These are phyloP conservation scores for Ceratocystis huliohia DNA, from an alignment of 2,329 filamentous ascomycete species.

Conservation along the genomic window DNA sequence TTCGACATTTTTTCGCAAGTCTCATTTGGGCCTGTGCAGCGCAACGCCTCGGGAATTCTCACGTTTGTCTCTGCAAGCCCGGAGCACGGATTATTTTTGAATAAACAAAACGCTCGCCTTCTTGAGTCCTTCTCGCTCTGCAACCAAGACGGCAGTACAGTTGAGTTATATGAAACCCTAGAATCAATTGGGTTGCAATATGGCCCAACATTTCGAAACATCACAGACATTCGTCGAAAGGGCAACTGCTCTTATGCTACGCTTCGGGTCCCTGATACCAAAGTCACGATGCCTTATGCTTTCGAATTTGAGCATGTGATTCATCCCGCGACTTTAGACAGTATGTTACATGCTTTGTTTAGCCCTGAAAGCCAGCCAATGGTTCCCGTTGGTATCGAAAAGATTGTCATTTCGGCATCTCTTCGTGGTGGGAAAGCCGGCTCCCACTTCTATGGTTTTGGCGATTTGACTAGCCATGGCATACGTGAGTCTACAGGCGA, in stretches of 20 bases:
- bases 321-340: conserved; percentile 46
- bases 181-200: conserved; percentile 42
- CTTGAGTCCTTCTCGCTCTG: neutral
- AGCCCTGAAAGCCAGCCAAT: conserved; percentile 35
- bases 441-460: conserved; percentile 32
- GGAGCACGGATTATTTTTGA: conserved; percentile 3
- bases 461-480: conserved; percentile 29
- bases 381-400: conserved; percentile 37
- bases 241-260: conserved; percentile 29
- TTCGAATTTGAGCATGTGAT: conserved; percentile 44
- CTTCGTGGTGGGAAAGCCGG: conserved; percentile 27
- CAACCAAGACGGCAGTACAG: conserved; percentile 6
- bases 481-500: conserved; percentile 32
- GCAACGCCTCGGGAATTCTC: conserved; percentile 31
- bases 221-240: conserved; percentile 28
- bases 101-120: conserved; percentile 6
- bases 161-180: conserved; percentile 36
- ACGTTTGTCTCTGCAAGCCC: conserved; percentile 11
- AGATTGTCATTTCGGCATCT: conserved; percentile 35
- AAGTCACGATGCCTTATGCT: conserved; percentile 38
- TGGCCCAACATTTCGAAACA: conserved; percentile 38
- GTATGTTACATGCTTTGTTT: conserved; percentile 42
- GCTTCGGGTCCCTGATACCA: conserved; percentile 38
- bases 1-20: conserved; percentile 39
- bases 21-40: conserved; percentile 25